Percentiles rank a stretch among this genome's conserved stretches.
Evolutionary conservation across 2,329 filamentous ascomycete genomes (phyloP).

Genomic region (Venturia oleaginea): DNA sequence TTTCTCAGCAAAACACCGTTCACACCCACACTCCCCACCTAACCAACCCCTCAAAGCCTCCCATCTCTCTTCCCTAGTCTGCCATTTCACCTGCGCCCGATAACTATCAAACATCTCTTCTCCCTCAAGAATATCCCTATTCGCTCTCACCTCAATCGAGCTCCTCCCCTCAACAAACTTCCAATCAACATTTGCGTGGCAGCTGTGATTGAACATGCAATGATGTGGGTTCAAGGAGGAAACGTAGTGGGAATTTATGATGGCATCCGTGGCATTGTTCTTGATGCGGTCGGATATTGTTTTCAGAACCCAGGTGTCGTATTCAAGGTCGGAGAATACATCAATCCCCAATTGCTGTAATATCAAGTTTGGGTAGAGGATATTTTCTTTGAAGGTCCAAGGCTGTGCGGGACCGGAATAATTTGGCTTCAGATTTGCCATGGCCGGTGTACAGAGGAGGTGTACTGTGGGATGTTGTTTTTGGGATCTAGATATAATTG

Average conservation of each 20-base stretch:
- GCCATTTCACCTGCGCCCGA: no score
- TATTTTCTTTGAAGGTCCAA: neutral
- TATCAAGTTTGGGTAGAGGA: neutral
- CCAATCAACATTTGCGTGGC: neutral
- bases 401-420: neutral
- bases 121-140: neutral
- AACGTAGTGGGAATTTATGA: neutral
- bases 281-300: neutral
- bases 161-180: neutral
- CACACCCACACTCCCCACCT: no score
- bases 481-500: neutral
- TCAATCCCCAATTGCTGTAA: neutral
- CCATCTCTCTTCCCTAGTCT: no score
- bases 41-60: no score
- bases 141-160: neutral
- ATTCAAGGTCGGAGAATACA: slow-evolving; percentile 9
- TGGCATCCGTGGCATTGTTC: neutral
- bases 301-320: neutral
- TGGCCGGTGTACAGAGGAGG: neutral
- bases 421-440: neutral
- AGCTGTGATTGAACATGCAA: neutral
- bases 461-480: neutral
- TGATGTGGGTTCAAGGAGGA: neutral
- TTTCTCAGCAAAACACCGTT: no score
- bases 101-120: no score